Conservation (phyloP, 2,329 filamentous ascomycete genomes). For the Cladophialophora bantiana region DNA sequence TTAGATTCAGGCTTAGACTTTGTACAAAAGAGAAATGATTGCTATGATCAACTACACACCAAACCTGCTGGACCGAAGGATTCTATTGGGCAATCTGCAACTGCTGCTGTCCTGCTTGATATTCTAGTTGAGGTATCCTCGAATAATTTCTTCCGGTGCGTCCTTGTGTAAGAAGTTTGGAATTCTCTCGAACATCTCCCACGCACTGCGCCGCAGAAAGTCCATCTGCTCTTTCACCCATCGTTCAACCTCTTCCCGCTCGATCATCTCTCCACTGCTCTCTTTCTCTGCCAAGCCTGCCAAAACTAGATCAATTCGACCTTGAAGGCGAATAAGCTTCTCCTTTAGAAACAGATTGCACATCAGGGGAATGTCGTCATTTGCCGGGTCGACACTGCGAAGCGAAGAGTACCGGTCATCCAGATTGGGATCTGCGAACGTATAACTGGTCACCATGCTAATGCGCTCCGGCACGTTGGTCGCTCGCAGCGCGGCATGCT, state of each 20-base stretch:
- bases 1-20: neutral
- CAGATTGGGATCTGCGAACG: constrained; percentile 26
- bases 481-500: constrained; percentile 67
- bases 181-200: constrained; percentile 21
- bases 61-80: neutral
- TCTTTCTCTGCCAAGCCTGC: constrained; percentile 4
- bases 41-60: neutral
- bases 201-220: constrained; percentile 16
- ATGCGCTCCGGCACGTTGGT: constrained; percentile 66
- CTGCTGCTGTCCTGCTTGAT: neutral
- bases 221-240: constrained; percentile 20
- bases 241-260: constrained; percentile 14
- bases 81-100: neutral
- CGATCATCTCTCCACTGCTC: constrained; percentile 1
- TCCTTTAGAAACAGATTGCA: constrained; percentile 7
- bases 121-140: constrained; percentile 1
- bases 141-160: constrained; percentile 5
- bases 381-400: constrained; percentile 13
- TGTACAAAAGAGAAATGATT: neutral
- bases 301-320: constrained; percentile 11
- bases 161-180: constrained; percentile 17
- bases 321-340: constrained; percentile 17
- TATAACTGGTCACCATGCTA: constrained; percentile 63
- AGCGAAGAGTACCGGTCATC: constrained; percentile 13
- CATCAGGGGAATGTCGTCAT: constrained; percentile 13